Evolutionary conservation across 179 eudicot species (phyloP), one percentile per base, ranked within the genome.

Genomic region (Beta lomatogona): DNA sequence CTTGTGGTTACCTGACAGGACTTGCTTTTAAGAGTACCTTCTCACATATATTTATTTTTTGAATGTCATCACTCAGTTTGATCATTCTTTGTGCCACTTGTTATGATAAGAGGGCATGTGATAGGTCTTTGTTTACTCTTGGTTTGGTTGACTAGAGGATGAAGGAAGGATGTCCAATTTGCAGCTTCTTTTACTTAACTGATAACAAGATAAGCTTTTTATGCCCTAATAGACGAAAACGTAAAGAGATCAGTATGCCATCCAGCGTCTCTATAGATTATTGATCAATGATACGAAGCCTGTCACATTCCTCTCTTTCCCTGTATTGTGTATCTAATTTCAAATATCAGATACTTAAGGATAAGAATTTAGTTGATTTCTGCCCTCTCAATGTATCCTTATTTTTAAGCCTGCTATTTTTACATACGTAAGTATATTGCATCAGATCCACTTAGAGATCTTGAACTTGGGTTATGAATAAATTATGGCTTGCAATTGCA

Each of bases 401-500:
- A 25, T 19, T 64, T 6, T 63, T 63, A n/a, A 25, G 31, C 31
- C 10, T 63, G 14, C 13, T 21, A 63, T 63, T 21, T 13, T 63
- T 63, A 25, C 41, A 22, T 22, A 21, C 9, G 13, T 2, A n/a
- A 3, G 13, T 4, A 64, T 64, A 14, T 64, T 64, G 36, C 68
- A 28, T 64, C 41, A 36, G 25, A 36, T 12, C 31, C 68, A 64
- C 25, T 64, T 64, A 6, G 16, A 25, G 4, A 21, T 9, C 36
- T 25, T 4, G 6, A 36, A 25, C 16, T 2, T 64, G 13, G 13
- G 3, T 64, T 25, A 7, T 15, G 64, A 44, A 22, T 50, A 0
- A 60, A 50, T 65, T 55, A n/a, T 67, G 65, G 31, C 61, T 78
- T 67, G 64, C 61, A 78, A 36, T 36, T 36, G 41, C 41, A 36